These are phyloP conservation scores for Boletellus dicymbophilus DNA, from an alignment of 1,284 basidiomycete species.

Conservation along the genomic window DNA sequence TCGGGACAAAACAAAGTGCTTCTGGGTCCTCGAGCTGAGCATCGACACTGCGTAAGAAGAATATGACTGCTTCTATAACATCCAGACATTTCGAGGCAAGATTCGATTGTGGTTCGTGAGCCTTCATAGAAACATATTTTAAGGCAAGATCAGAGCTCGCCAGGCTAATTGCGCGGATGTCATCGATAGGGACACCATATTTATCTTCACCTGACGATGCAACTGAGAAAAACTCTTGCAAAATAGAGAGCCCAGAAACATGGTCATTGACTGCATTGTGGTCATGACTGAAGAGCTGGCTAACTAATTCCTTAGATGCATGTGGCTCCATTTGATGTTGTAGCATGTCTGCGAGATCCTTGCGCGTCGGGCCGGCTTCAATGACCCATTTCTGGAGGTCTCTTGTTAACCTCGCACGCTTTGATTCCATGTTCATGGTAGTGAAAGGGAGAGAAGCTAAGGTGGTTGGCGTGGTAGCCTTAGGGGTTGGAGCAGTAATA, in stretches of 20 bases:
- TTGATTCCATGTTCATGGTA: conserved; percentile 73
- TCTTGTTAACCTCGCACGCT: conserved; percentile 73
- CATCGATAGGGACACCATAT: conserved; percentile 52
- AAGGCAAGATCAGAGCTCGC: conserved; percentile 92
- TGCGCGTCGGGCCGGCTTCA: conserved; percentile 77
- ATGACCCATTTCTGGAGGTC: conserved; percentile 85
- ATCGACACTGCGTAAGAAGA: conserved; percentile 69
- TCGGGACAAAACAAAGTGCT: conserved; percentile 87
- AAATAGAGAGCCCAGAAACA: conserved; percentile 71
- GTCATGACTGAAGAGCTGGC: conserved; percentile 91
- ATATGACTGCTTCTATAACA: conserved; percentile 78
- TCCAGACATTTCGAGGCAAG: conserved; percentile 90
- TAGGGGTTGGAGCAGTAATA: conserved; percentile 33
- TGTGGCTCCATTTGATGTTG: conserved; percentile 92
- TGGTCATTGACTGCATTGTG: conserved; percentile 96
- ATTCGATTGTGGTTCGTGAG: conserved; percentile 94
- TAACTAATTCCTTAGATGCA: conserved; percentile 75
- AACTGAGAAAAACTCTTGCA: conserved; percentile 76
- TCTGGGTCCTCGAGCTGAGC: conserved; percentile 90
- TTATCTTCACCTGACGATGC: conserved; percentile 61
- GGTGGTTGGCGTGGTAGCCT: conserved; percentile 31
- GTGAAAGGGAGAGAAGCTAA: conserved; percentile 58
- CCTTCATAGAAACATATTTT: conserved; percentile 92
- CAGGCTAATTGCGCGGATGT: conserved; percentile 71
- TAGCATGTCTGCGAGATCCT: conserved; percentile 87